phyloP scores from a whole-genome alignment of 2,329 filamentous ascomycete genomes.

The Xylaria sp. region DNA sequence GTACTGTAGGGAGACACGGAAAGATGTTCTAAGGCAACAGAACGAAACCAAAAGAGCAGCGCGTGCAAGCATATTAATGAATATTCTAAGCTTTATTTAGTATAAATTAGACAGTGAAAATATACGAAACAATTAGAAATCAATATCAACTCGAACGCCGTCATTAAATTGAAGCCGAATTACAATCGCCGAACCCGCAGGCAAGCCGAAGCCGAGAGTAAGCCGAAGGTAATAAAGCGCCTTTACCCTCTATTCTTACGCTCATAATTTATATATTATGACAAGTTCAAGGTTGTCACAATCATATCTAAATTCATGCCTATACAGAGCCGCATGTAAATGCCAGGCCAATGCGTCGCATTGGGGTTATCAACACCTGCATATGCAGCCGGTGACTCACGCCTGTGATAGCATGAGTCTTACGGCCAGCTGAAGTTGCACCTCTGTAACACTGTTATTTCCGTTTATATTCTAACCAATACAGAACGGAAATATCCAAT shows the following conservation, averaged over 20 bases:
- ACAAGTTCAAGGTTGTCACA: neutral
- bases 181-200: neutral
- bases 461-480: neutral
- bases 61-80: neutral
- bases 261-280: neutral
- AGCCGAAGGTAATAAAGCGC: neutral
- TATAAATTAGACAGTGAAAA: neutral
- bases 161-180: neutral
- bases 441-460: neutral
- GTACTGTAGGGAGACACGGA: neutral
- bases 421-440: neutral
- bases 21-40: neutral
- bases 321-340: neutral
- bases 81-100: neutral
- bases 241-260: neutral
- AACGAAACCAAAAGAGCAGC: neutral
- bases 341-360: neutral
- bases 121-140: neutral
- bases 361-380: neutral
- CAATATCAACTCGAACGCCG: neutral
- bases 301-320: neutral
- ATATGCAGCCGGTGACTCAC: neutral
- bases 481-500: neutral
- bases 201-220: neutral
- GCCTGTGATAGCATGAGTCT: neutral